phyloP scores from a whole-genome alignment of 345 rosid genomes.

The Eutrema yunnanense region DNA sequence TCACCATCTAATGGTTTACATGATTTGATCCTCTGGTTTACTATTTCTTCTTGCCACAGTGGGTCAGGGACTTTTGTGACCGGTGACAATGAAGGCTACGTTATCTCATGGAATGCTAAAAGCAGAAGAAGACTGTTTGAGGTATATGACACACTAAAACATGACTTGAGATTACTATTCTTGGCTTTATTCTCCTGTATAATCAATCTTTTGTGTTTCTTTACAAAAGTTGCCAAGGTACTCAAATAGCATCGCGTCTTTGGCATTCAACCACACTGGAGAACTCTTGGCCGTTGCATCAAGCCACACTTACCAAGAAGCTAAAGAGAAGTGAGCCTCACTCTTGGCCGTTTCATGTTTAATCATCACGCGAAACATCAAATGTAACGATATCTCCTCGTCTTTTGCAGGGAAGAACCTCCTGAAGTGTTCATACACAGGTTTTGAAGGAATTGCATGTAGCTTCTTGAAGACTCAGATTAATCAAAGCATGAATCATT shows the following conservation, averaged over 20 bases:
- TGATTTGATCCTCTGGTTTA: background rate
- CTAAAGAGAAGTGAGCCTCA: slow-evolving; percentile 54
- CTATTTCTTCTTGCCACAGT: slow-evolving; percentile 28
- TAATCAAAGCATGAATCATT: background rate
- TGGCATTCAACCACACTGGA: slow-evolving; percentile 50
- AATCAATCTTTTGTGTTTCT: slow-evolving; percentile 7
- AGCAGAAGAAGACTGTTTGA: slow-evolving; percentile 61
- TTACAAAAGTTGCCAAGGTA: slow-evolving; percentile 58
- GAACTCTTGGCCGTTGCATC: slow-evolving; percentile 69
- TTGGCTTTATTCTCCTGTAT: background rate
- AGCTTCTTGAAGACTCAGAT: slow-evolving; percentile 5
- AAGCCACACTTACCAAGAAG: slow-evolving; percentile 55
- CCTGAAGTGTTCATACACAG: slow-evolving; percentile 53
- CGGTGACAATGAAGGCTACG: slow-evolving; percentile 73
- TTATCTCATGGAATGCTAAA: slow-evolving; percentile 60
- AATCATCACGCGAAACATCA: background rate
- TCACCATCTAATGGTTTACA: background rate
- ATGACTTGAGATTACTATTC: background rate
- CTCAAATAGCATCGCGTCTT: slow-evolving; percentile 48
- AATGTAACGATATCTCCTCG: background rate
- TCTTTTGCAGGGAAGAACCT: slow-evolving; percentile 47
- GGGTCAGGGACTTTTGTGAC: slow-evolving; percentile 54
- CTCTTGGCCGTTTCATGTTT: background rate
- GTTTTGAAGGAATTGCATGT: background rate
- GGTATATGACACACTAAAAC: slow-evolving; percentile 36